A percentile compares a stretch with the other conserved stretches of the same genome.
Conservation (phyloP, 495 filamentous ascomycete genomes). For the Elaphomyces granulatus region DNA sequence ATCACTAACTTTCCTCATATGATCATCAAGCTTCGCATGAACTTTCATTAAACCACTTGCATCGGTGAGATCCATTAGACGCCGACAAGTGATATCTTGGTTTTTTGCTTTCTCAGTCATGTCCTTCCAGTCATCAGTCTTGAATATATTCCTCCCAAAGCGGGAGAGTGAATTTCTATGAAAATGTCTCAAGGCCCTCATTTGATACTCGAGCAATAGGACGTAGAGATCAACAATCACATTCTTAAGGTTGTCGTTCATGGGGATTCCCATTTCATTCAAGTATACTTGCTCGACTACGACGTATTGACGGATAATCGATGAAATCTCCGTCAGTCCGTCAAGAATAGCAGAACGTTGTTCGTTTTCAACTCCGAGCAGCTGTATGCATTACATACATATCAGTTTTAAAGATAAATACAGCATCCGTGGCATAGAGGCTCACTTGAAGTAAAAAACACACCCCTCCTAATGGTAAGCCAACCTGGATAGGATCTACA, state of each 20-base stretch:
- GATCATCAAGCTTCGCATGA: not conserved
- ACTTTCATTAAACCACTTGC: constrained; percentile 3
- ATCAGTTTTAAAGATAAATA: too few relatives aligned
- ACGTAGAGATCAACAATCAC: constrained; percentile 8
- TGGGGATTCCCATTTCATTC: too few relatives aligned
- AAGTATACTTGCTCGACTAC: too few relatives aligned
- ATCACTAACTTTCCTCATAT: not conserved
- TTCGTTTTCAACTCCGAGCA: too few relatives aligned
- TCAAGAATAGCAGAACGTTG: too few relatives aligned
- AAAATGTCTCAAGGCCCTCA: not conserved
- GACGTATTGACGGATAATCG: too few relatives aligned
- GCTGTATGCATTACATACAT: too few relatives aligned
- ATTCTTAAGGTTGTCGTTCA: too few relatives aligned
- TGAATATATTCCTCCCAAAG: constrained; percentile 7
- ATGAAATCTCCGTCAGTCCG: too few relatives aligned
- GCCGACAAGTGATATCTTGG: constrained; percentile 2
- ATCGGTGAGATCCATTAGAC: constrained; percentile 1
- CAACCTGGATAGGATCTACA: constrained; percentile 5
- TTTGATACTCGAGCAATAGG: constrained; percentile 5
- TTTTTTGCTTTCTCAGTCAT: too few relatives aligned
- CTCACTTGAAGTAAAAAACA: constrained; percentile 6
- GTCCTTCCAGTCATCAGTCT: constrained; percentile 6
- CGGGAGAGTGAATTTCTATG: not conserved
- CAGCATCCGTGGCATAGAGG: too few relatives aligned
- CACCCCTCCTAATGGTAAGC: constrained; percentile 6